Conservation (phyloP, 345 rosid species). For the Sisymbrium irio region DNA sequence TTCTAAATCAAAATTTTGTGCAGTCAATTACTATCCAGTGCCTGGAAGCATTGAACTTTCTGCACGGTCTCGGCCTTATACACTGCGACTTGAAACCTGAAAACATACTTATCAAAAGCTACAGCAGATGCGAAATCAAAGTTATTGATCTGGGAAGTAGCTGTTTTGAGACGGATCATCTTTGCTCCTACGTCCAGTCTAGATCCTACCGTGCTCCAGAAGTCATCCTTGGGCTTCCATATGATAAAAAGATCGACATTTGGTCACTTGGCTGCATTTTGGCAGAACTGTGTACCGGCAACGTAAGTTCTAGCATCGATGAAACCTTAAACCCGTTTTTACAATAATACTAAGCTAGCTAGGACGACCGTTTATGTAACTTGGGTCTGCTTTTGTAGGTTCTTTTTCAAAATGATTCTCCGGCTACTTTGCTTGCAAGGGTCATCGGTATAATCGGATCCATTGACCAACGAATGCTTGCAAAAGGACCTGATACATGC, state of each 20-base stretch:
- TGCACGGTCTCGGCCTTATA: constrained; percentile 93
- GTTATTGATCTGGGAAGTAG: constrained; percentile 99
- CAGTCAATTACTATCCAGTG: constrained; percentile 96
- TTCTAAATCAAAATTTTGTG: constrained; percentile 31
- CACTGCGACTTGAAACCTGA: constrained; percentile 97
- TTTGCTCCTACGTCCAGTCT: constrained; percentile 96
- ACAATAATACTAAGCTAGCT: constrained; percentile 7
- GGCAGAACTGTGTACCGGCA: constrained; percentile 95
- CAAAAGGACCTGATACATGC: constrained; percentile 86
- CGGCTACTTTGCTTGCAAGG: constrained; percentile 87
- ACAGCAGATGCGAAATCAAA: constrained; percentile 96
- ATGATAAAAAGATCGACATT: constrained; percentile 88
- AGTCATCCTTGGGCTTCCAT: constrained; percentile 88
- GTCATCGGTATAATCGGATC: constrained; percentile 81
- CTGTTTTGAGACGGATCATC: constrained; percentile 96
- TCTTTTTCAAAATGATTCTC: constrained; percentile 96
- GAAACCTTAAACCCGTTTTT: neutral
- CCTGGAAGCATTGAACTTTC: constrained; percentile 85
- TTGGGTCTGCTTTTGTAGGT: constrained; percentile 50
- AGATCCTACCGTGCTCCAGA: constrained; percentile 99
- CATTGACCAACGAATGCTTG: constrained; percentile 75
- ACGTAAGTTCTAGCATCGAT: constrained; percentile 54
- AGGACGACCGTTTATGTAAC: neutral
- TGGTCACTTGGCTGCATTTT: constrained; percentile 99
- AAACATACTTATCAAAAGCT: constrained; percentile 91